Conservation (phyloP, 768 basidiomycete species). For the Lactarius akahatsu region DNA sequence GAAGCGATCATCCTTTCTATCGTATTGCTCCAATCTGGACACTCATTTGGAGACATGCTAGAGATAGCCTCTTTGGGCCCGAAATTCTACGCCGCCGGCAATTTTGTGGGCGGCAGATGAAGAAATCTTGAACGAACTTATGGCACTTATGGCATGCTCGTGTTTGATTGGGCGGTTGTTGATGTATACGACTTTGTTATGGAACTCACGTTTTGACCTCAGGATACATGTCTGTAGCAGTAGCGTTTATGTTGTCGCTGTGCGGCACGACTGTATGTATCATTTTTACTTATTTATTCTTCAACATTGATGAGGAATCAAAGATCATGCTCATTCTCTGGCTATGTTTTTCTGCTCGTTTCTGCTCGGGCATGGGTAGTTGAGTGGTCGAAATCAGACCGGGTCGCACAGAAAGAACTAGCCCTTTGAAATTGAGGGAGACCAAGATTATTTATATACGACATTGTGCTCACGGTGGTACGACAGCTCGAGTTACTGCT, state of each 20-base stretch:
- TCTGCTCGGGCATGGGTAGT: neutral
- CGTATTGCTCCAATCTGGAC: slow-evolving; percentile 15
- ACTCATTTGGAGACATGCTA: slow-evolving; percentile 6
- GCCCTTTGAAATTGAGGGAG: neutral
- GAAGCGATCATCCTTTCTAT: slow-evolving; percentile 21
- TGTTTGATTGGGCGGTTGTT: neutral
- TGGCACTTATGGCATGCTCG: neutral
- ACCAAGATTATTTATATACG: neutral
- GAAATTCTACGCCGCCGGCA: neutral
- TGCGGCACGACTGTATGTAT: neutral
- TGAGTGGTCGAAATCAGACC: neutral
- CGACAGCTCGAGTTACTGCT: neutral
- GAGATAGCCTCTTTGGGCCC: neutral
- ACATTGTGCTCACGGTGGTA: neutral
- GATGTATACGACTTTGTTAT: neutral
- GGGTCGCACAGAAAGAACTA: too few species aligned
- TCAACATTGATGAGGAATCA: neutral
- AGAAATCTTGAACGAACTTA: neutral
- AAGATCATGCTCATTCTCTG: neutral
- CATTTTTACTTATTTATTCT: neutral
- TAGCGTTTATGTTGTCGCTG: slow-evolving; percentile 1
- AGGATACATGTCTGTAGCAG: neutral
- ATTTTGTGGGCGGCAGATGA: neutral
- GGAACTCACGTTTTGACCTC: neutral
- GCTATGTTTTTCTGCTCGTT: neutral